Conservation (phyloP, 768 basidiomycete species). For the Phaeotremella fagi region DNA sequence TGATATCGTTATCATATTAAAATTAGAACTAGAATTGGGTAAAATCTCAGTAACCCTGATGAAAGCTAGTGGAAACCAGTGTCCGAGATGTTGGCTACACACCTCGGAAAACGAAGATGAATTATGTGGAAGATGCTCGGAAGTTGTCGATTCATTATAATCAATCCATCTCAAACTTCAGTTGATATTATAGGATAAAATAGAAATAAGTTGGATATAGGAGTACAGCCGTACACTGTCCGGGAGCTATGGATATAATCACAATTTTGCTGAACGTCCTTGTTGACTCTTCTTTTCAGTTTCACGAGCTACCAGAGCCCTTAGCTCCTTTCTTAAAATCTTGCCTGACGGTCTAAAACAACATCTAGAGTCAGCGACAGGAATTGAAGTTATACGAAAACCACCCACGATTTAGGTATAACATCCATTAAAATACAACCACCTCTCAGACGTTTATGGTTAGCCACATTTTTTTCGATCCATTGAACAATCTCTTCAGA, state of each 20-base stretch:
- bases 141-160: background rate
- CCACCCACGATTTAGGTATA: constrained; percentile 64
- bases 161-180: no score
- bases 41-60: constrained; percentile 44
- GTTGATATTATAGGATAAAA: no score
- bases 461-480: constrained; percentile 61
- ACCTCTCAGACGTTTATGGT: constrained; percentile 74
- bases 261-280: constrained; percentile 25
- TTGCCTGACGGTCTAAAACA: constrained; percentile 71
- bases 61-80: constrained; percentile 64
- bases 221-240: no score
- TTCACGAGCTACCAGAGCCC: constrained; percentile 64
- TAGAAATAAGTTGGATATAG: no score
- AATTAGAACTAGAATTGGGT: constrained; percentile 7
- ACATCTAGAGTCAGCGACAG: background rate
- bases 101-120: constrained; percentile 55
- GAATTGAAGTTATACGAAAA: background rate
- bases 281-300: constrained; percentile 16
- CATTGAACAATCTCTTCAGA: constrained; percentile 59
- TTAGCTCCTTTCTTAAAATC: constrained; percentile 72
- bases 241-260: no score
- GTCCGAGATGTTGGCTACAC: constrained; percentile 87
- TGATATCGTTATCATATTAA: constrained; percentile 36
- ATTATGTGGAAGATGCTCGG: constrained; percentile 64
- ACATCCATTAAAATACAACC: constrained; percentile 59